A percentile compares a stretch with the other conserved stretches of the same genome.
Evolutionary conservation across 768 basidiomycete species (phyloP).

Genomic region (Termitomyces sp.): DNA sequence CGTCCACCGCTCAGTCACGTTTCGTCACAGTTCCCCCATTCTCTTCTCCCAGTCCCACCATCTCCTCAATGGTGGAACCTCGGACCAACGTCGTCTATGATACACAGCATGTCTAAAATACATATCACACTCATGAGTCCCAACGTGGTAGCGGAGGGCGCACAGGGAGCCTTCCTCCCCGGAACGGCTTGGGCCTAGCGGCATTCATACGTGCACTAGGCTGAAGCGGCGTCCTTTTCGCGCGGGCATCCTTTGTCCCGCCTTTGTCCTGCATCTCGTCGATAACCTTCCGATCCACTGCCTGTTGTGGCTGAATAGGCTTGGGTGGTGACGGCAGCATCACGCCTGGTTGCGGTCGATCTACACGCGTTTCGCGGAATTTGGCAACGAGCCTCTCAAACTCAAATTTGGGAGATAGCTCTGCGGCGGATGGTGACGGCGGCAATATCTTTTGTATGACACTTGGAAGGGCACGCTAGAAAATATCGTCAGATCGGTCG

Average conservation of each 20-base stretch:
- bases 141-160: conserved; percentile 21
- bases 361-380: conserved; percentile 8
- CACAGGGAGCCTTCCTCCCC: conserved; percentile 18
- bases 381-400: conserved; percentile 17
- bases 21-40: conserved; percentile 6
- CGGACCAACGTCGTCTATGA: background rate
- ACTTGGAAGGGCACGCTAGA: conserved; percentile 14
- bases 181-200: conserved; percentile 13
- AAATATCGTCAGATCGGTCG: background rate
- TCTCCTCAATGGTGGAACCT: background rate
- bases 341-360: background rate
- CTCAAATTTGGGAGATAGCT: conserved; percentile 10
- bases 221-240: background rate
- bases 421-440: conserved; percentile 15
- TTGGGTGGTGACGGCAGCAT: background rate
- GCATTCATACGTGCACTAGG: conserved; percentile 14
- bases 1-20: conserved; percentile 21
- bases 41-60: conserved; percentile 1
- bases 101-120: background rate
- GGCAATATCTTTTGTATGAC: conserved; percentile 18
- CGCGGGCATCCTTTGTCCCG: background rate
- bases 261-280: background rate
- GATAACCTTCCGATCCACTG: background rate
- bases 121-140: conserved; percentile 6
- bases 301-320: conserved; percentile 1